Evolutionary conservation across 306 rosid genomes (phyloP), one percentile per base, ranked within the genome.

Genomic region (Cucurbita moschata): DNA sequence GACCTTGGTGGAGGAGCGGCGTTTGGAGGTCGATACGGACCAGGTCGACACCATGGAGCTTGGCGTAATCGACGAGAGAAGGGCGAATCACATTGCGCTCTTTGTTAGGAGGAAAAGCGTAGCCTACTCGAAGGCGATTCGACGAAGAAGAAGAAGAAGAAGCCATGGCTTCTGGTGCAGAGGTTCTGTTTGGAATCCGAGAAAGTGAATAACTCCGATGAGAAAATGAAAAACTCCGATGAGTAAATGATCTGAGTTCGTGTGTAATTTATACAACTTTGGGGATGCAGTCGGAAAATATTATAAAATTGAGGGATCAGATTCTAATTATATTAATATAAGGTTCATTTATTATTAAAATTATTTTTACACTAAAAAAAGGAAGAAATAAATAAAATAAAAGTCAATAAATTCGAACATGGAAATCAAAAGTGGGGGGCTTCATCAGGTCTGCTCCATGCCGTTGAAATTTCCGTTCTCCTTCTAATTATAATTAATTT

Each of bases 101-200:
- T 83, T 92, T 92, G 85, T 92, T 92, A 19, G 96, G 87, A 3
- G 94, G 91, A 61, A 92, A 76, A 0, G 97, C 97, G 59, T 89
- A 92, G 14, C 96, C 98, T 61, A 88, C 59, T 14, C 83, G 74
- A 82, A 82, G 54, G 77, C 84, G 44, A 23, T 70, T n/a, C 5
- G 59, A 50, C 0, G 53, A 65, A 19, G 70, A 19, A 0, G 53
- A 65, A 19, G 70, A 59, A 59, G 16, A 2, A 40, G 59, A 30
- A 70, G 46, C 55, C 74, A 70, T 70, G 74, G 59, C 46, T 67
- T 10, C 15, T 19, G 13, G 3, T 30, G 56, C 46, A 15, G 59
- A 70, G 3, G 3, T 30, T 23, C 10, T 70, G 74, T 50, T 70
- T 15, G 74, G 74, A 14, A 14, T 21, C 46, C 21, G 59, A 70